These are phyloP conservation scores for Prunus mira DNA, from an alignment of 306 rosid genomes.

Conservation along the genomic window DNA sequence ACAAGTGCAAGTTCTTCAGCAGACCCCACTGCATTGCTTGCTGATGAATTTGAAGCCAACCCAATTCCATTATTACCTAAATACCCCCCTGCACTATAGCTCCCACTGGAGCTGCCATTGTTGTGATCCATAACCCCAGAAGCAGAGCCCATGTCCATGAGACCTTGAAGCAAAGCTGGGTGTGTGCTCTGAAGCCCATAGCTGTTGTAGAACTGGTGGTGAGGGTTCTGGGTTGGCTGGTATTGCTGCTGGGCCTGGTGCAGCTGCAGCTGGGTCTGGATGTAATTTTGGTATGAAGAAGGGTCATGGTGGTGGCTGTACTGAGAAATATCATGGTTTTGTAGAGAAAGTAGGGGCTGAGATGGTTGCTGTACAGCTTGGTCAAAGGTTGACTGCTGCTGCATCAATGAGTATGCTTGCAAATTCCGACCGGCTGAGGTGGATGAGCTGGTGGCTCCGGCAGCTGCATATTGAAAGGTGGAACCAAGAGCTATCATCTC, in stretches of 20 bases:
- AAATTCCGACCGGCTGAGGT: conserved; percentile 24
- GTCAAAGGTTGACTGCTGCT: conserved; percentile 29
- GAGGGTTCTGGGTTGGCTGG: conserved; percentile 20
- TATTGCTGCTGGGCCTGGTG: conserved; percentile 41
- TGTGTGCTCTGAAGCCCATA: conserved; percentile 52
- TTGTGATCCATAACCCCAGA: conserved; percentile 50
- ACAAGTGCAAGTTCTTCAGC: conserved; percentile 61
- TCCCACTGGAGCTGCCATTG: conserved; percentile 32
- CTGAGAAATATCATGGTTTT: conserved; percentile 61
- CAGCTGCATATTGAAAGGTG: conserved; percentile 53
- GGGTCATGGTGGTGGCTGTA: conserved; percentile 42
- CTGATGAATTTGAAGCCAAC: conserved; percentile 38
- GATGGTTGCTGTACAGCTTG: conserved; percentile 12
- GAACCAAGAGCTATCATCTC: conserved; percentile 71
- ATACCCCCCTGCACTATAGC: conserved; percentile 30
- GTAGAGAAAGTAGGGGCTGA: conserved; percentile 65
- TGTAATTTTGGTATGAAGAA: conserved; percentile 54
- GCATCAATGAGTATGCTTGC: conserved; percentile 54
- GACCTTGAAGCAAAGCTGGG: conserved; percentile 74
- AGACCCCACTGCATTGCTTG: conserved; percentile 27
- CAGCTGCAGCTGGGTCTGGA: conserved; percentile 82
- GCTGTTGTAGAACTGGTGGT: conserved; percentile 50
- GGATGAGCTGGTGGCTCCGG: conserved; percentile 28
- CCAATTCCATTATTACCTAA: conserved; percentile 40
- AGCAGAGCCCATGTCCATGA: conserved; percentile 54